Percentiles rank a stretch among this genome's conserved stretches.
Conservation (phyloP, 139 green algal genomes). For the Picochlorum sp. region DNA sequence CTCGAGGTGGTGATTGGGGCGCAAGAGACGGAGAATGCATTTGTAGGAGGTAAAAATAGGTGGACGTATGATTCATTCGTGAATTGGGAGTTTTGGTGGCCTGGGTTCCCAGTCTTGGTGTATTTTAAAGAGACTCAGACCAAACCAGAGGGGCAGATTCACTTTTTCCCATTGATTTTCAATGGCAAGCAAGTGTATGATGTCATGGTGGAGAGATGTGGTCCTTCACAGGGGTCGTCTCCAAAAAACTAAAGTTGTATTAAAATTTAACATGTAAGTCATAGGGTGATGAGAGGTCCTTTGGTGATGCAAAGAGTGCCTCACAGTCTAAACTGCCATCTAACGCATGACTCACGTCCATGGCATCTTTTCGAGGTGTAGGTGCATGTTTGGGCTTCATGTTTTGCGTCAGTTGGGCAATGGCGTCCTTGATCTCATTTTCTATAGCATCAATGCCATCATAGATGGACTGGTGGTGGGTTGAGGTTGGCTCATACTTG, state of each 20-base stretch:
- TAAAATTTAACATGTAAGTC: conserved; percentile 9
- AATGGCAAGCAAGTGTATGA: conserved; percentile 84
- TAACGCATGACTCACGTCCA: background rate
- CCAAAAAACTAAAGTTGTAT: conserved; percentile 12
- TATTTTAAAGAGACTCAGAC: conserved; percentile 99
- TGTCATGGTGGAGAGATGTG: conserved; percentile 76
- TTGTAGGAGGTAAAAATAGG: conserved; percentile 75
- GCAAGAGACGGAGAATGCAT: conserved; percentile 66
- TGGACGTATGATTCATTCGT: conserved; percentile 78
- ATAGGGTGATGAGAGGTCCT: background rate
- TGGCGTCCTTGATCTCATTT: conserved; percentile 23
- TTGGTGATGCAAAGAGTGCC: background rate
- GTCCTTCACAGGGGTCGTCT: conserved; percentile 42
- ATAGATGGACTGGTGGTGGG: background rate
- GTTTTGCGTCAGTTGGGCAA: conserved; percentile 19
- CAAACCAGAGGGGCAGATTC: conserved; percentile 93
- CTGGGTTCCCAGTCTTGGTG: conserved; percentile 85
- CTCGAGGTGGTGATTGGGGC: conserved; percentile 57
- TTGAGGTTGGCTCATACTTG: background rate
- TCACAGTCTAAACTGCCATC: background rate
- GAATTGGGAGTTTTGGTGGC: conserved; percentile 95
- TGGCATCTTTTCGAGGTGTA: background rate
- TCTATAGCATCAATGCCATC: conserved; percentile 26
- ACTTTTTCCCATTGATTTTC: conserved; percentile 93
- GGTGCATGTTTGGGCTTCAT: background rate